Evolutionary conservation across 169 alveolate genomes (phyloP), one percentile per base, ranked within the genome.

Genomic region (Plasmodium coatneyi): DNA sequence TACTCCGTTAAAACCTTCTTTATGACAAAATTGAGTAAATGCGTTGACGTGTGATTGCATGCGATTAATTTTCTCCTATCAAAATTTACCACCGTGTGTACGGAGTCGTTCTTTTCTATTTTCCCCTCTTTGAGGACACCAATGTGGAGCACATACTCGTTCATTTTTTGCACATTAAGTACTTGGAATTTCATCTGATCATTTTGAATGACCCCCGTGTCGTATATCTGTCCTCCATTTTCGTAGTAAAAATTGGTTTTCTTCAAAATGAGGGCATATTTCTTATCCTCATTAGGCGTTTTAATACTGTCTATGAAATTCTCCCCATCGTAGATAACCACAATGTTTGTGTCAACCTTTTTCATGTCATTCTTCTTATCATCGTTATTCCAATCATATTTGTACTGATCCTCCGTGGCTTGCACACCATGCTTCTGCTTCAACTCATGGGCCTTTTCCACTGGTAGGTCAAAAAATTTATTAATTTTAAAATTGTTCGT

Each of bases 1-100:
- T 91, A 14, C 19, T 91, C 95, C 1, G 52, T 71, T 91, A 91
- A 71, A 41, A 96, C 96, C 70, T 97, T 95, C 56, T 99, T 86
- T 19, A 98, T 89, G 32, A 98, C 98, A 90, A 93, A 97, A 92
- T 97, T 98, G 76, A 98, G 94, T 71, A 98, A 79, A 95, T 98
- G 99, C 10, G 99, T 98, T 3, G 98, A 98, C 0, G 99, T 97
- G 97, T 98, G 99, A 93, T 98, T 98, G 92, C 98, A 97, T 39
- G 98, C 99, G 25, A 97, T 96, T 78, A 94, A 89, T 32, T 96
- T 96, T n/a, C 99, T 96, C 25, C 99, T 95, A 32, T 86, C 95
- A 94, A 95, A 97, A 92, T 97, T 97, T 28, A 97, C 98, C 16
- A 39, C 71, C 19, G 97, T 93, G 12, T 92, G 80, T 4, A 93